Conservation (phyloP, 2,329 filamentous ascomycete species). For the Colletotrichum sp. region DNA sequence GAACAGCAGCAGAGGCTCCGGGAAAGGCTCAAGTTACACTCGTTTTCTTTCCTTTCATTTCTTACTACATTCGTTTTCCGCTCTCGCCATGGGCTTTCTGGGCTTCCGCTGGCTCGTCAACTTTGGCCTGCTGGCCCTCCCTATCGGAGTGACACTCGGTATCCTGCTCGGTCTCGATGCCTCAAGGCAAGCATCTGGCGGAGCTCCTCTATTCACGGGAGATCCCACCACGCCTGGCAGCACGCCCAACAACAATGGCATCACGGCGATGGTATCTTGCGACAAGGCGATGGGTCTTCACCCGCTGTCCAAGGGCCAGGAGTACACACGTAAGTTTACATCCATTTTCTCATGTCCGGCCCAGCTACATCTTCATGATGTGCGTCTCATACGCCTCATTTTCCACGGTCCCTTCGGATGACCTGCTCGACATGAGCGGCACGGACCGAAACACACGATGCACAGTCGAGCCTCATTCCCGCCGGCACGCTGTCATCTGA, state of each 20-base stretch:
- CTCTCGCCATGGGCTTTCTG: slow-evolving; percentile 37
- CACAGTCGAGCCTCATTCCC: neutral
- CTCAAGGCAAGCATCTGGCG: slow-evolving; percentile 45
- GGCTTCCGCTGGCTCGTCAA: slow-evolving; percentile 51
- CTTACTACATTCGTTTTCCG: neutral
- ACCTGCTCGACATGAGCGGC: neutral
- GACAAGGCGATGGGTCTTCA: slow-evolving; percentile 50
- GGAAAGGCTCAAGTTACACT: neutral
- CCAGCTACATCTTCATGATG: neutral
- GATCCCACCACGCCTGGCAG: slow-evolving; percentile 25
- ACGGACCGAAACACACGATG: slow-evolving; percentile 9
- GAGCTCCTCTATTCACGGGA: slow-evolving; percentile 47
- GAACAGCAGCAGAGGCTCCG: neutral
- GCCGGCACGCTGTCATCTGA: neutral
- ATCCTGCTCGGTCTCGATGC: slow-evolving; percentile 54
- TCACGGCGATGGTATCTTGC: slow-evolving; percentile 43
- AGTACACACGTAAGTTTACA: slow-evolving; percentile 52
- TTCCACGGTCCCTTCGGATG: neutral
- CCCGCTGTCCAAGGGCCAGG: slow-evolving; percentile 44
- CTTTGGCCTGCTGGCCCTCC: slow-evolving; percentile 53
- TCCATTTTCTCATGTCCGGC: neutral
- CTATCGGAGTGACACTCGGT: slow-evolving; percentile 53
- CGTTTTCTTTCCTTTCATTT: neutral
- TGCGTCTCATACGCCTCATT: neutral
- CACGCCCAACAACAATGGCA: slow-evolving; percentile 33